These are phyloP conservation scores for Tricholoma saponaceum DNA, from an alignment of 768 basidiomycete species.

Conservation along the genomic window DNA sequence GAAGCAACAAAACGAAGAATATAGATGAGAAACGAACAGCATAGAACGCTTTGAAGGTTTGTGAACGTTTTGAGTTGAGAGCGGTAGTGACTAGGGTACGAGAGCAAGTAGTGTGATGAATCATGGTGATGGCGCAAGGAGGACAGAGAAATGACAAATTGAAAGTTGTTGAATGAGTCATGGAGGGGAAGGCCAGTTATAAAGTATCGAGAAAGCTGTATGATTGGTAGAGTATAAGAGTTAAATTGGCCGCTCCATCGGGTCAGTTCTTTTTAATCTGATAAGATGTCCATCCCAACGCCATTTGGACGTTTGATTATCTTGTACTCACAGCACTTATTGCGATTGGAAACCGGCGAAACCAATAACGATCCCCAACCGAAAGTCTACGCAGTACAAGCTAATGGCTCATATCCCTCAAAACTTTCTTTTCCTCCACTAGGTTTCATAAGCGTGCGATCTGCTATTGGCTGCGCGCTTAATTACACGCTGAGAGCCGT, in stretches of 20 bases:
- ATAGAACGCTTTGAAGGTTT: conserved; percentile 48
- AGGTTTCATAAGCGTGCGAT: conserved; percentile 15
- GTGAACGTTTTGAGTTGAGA: conserved; percentile 30
- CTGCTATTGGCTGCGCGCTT: conserved; percentile 15
- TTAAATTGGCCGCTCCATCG: conserved; percentile 14
- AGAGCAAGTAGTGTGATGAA: conserved; percentile 30
- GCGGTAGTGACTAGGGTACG: conserved; percentile 28
- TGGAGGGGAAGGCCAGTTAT: conserved; percentile 29
- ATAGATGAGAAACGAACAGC: conserved; percentile 37
- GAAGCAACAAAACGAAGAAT: conserved; percentile 11
- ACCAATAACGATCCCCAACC: no score
- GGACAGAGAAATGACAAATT: conserved; percentile 10
- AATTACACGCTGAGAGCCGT: background rate
- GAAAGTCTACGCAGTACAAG: background rate
- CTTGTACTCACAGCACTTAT: background rate
- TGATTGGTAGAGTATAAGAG: background rate
- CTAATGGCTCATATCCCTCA: conserved; percentile 28
- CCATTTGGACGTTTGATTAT: no score
- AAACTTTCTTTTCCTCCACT: conserved; percentile 4
- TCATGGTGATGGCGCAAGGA: conserved; percentile 25
- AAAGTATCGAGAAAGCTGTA: conserved; percentile 17
- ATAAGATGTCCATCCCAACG: conserved; percentile 27
- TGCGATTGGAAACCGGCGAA: conserved; percentile 4
- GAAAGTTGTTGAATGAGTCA: conserved; percentile 23
- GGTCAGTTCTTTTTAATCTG: conserved; percentile 19